Evolutionary conservation across 495 filamentous ascomycete genomes (phyloP), one percentile per base, ranked within the genome.

Genomic region (Copromyces sp.): DNA sequence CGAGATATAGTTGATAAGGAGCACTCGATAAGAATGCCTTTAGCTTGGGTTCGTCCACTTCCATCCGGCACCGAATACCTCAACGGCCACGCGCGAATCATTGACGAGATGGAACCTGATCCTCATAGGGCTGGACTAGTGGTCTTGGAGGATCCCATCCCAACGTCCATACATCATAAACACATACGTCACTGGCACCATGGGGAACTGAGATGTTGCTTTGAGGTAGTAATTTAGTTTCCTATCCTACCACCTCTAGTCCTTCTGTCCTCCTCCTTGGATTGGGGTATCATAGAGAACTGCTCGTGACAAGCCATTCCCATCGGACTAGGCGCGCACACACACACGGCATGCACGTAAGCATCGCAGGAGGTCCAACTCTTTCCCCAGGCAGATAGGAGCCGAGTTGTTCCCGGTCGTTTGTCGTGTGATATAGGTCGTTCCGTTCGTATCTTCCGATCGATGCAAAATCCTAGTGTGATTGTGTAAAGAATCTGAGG

Each of bases 401-500:
- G 14, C 6, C 53, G 14, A 65, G 29, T 65, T 24, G 32, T 35
- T 12, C 53, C 53, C 29, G 29, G 16, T 65, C 53, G 53, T 37
- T 65, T 65, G 53, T 35, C 53, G 53, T 32, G 53, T 61, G 53
- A 35, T 65, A 8, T 35, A 17, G 29, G 53, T 65, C 14, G 53
- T 65, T 9, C 53, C 53, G 53, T 65, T 61, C 53, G 53, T 35
- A 61, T 61, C 53, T 61, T 61, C 32, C 53, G 53, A 65, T 65
- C 53, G 53, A 65, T 65, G 53, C 53, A 65, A 65, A 76, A 78
- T 81, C 78, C 79, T 77, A 77, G 78, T 81, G 53, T 65, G 53
- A 65, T 65, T 65, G 53, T 65, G 53, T 74, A 32, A 76, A 76
- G 76, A 76, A 79, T 80, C 79, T 81, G 76, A 65, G 53, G 80